Base-by-base conservation (phyloP, 2,329 filamentous ascomycete species). In the Phialemoniopsis sp. region DNA sequence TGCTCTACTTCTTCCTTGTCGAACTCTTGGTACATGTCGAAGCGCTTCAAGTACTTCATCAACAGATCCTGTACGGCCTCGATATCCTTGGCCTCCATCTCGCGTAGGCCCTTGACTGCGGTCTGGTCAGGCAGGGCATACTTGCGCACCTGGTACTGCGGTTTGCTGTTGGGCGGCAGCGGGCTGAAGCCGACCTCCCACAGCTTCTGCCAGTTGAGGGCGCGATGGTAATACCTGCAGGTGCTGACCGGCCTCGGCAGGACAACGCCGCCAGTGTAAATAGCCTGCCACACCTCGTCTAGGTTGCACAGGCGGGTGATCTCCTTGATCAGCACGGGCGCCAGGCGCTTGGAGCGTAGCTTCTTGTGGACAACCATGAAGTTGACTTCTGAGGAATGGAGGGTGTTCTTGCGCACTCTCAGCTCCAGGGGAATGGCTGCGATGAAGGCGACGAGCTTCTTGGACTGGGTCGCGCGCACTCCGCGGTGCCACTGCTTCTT, bases 291-390 rank as follows among this genome's bases (percentile, higher is more conserved):
- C 49, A 94, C 85, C 41, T 84, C 87, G 47, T 86, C 74, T 35
- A 89, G 67, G 63, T 97, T 94, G 71, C 89, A 95, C 47, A 89
- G 79, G 35, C 93, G 85, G 5, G 93, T 98, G 53, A 98, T 89
- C 62, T 98, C 93, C 64, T 96, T 96, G 72, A 98, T 98, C 38
- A 98, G 79, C 3, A 97, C 86, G 0, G 93, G 93, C 0, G 93
- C 83, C 32, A 98, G 80, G 39, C 93, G 84, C 71, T 97, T 96
- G 42, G 87, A 82, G 37, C 93, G 87, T 26, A 98, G 80, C 67
- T 97, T 97, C 74, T 97, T 97, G 74, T 98, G 93, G 40, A 98
- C 85, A 57, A 90, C 95, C 49, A 98, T 82, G 67, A 97, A 98
- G 71, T 98, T 98, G 66, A 98, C 93, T 63, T 98, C 93, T 36